Base-by-base conservation (phyloP, 441 rosid species). In the Erysimum cheiri region DNA sequence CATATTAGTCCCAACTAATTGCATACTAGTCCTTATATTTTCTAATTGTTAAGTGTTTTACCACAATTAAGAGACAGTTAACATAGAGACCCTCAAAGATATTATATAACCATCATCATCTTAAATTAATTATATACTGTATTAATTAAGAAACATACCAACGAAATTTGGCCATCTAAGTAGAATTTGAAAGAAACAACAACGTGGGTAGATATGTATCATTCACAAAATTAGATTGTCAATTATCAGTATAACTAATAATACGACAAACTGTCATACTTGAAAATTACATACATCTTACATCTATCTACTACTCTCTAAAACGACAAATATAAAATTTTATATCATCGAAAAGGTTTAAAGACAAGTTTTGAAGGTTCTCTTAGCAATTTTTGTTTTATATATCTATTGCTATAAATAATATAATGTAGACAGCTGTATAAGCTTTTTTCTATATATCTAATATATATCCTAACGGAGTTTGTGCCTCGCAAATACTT, bases 371-470 rank as follows among this genome's bases (percentile, higher is more conserved):
- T 5, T 13, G 28, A 8, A 61, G 62, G 28, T 52, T 60, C 60
- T 59, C 28, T 73, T 65, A 4, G 61, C 63, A 73, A 73, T 67
- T 50, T 67, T 33, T 1, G 6, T 3, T 29, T 59, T 24, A 14
- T 35, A 1, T 43, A 31, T 11, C 40, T 41, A 8, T 2, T 41
- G 22, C 3, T 1, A 19, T 22, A 22, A 22, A 22, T 22, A 22
- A 22, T 56, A 39, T 40, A 58, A 32, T 33, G 7, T 13, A 43
- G 68, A 73, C 68, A 73, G 41, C 77, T 73, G 71, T 39, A 22
- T 22, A 24, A 1, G 19, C 28, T 36, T 56, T 3, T 35, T 3
- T 57, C 8, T 13, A 14, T 48, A 19, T 33, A 40, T 60, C 1
- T 70, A 44, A n/a, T 54, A 73, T 22, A 31, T 32, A 57, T 31